phyloP scores from a whole-genome alignment of 108 stramenopile genomes.

The Mayamaea pseudoterrestris region DNA sequence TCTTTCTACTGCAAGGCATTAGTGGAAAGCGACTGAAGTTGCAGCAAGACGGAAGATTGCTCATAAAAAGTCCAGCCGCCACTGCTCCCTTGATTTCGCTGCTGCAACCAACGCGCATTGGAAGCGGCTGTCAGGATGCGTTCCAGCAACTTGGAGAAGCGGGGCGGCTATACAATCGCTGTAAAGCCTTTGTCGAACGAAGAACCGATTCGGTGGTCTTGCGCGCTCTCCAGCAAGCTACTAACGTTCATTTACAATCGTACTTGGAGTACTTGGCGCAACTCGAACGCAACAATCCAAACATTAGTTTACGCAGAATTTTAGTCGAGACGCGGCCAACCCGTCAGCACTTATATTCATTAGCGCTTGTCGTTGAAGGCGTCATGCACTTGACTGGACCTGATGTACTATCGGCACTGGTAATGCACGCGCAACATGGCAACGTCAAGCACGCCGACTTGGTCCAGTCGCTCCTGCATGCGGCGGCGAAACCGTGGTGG shows the following conservation, averaged over 20 bases:
- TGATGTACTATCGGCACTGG: conserved; percentile 58
- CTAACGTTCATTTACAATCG: conserved; percentile 51
- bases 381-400: conserved; percentile 58
- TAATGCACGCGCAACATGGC: conserved; percentile 73
- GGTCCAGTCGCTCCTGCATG: conserved; percentile 49
- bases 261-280: conserved; percentile 55
- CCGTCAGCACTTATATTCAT: conserved; percentile 31
- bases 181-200: conserved; percentile 38
- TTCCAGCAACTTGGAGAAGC: conserved; percentile 60
- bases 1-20: conserved; percentile 42
- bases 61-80: neutral
- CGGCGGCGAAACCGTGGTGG: conserved; percentile 61
- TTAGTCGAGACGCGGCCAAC: conserved; percentile 50
- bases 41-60: conserved; percentile 4
- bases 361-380: conserved; percentile 74
- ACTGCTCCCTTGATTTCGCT: neutral
- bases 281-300: conserved; percentile 50
- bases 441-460: conserved; percentile 46
- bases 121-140: conserved; percentile 60
- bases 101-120: conserved; percentile 25
- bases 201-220: conserved; percentile 41
- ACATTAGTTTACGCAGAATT: conserved; percentile 54
- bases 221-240: conserved; percentile 57
- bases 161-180: conserved; percentile 70
- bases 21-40: conserved; percentile 33